Percentiles rank a stretch among this genome's conserved stretches.
phyloP scores from a whole-genome alignment of 345 rosid genomes.

The Carallia brachiata region DNA sequence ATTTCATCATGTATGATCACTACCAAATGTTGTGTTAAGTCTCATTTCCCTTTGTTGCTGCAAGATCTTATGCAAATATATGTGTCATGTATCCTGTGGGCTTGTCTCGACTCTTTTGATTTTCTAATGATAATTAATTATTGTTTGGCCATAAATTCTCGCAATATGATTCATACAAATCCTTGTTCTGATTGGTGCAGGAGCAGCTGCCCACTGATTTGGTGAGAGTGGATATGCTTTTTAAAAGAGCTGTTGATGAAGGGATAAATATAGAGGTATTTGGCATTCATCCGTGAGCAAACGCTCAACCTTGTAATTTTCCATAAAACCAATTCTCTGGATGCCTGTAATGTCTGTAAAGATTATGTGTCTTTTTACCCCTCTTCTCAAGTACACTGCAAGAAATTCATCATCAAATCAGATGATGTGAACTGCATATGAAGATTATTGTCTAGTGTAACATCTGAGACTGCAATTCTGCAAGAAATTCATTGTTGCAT shows the following conservation, averaged over 20 bases:
- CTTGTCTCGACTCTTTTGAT: no score
- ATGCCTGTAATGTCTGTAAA: no score
- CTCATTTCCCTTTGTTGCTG: no score
- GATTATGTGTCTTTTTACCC: no score
- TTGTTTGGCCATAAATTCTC: not conserved
- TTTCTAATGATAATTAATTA: not conserved
- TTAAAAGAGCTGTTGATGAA: constrained; percentile 60
- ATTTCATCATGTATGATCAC: no score
- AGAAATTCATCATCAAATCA: not conserved
- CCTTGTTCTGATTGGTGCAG: constrained; percentile 35
- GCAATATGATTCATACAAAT: constrained; percentile 4
- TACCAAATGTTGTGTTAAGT: no score
- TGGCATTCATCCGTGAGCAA: constrained; percentile 9
- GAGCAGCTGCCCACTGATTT: constrained; percentile 88
- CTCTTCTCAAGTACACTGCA: not conserved
- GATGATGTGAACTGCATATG: not conserved
- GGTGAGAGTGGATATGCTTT: constrained; percentile 76
- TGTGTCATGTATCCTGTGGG: no score
- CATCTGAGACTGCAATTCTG: not conserved
- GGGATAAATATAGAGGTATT: constrained; percentile 77
- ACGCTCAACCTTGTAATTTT: not conserved
- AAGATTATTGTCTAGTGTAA: not conserved
- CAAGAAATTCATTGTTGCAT: no score
- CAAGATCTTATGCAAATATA: no score
- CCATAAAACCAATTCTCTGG: no score